Evolutionary conservation across 1,284 basidiomycete genomes (phyloP), one percentile per base, ranked within the genome.

Genomic region (Leucoagaricus sp.): DNA sequence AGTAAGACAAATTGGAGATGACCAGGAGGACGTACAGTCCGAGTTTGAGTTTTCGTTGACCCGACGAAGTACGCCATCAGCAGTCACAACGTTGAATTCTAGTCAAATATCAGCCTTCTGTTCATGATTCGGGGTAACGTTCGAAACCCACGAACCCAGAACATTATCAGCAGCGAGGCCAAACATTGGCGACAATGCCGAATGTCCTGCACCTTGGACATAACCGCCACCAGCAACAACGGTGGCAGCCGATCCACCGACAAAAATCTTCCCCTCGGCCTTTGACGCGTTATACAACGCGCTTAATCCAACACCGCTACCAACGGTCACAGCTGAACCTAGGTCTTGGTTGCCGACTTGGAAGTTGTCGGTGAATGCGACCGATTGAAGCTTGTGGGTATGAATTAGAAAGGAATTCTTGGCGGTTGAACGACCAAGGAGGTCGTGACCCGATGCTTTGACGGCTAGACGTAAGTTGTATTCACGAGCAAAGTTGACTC

Each of bases 181-280:
- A 59, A 74, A 72, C 25, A 55, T 65, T 7, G 75, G 70, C 4
- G 74, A 46, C 1, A 69, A 46, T 13, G 61, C 47, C 49, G 72
- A 75, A 57, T 78, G 75, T 3, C 78, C 77, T 15, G 76, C 75
- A 7, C 75, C 73, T 3, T 72, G 41, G 40, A 75, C 59, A 68
- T 75, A 78, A 10, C 76, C 75, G 23, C 69, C 72, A 13, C 66
- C 61, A 23, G 69, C 65, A 26, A 74, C 71, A 10, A 76, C 61
- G 1, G 74, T 73, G 21, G 67, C 71, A 3, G 67, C 70, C 0
- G 56, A 36, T 2, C 74, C 75, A 0, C 76, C 74, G 15, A 74
- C 65, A 26, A 76, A 59, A 36, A 69, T 54, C 7, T 68, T 67
- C 0, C 62, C 65, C 4, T 71, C 17, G 1, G 63, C 55, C 28